A percentile compares a stretch with the other conserved stretches of the same genome.
Evolutionary conservation across 2,329 filamentous ascomycete species (phyloP).

Genomic region (Aspergillus neotritici): DNA sequence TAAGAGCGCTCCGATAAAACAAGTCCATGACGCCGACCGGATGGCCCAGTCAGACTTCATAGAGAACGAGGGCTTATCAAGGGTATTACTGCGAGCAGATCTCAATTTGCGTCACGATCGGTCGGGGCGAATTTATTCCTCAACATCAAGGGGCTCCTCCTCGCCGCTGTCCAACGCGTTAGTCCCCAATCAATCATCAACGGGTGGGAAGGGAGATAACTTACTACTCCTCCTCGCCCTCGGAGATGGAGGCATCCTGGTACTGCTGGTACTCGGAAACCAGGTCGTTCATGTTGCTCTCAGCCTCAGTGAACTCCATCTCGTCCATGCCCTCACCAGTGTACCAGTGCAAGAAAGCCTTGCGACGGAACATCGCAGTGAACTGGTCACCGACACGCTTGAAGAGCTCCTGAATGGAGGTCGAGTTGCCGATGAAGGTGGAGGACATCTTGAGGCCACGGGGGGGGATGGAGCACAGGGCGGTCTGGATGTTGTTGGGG

Average conservation of each 20-base stretch:
- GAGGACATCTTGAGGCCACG: constrained; percentile 98
- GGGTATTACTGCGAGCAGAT: constrained; percentile 35
- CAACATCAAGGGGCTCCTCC: constrained; percentile 67
- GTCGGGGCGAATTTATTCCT: constrained; percentile 54
- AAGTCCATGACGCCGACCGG: constrained; percentile 22
- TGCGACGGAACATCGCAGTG: constrained; percentile 99
- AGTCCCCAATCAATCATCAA: constrained; percentile 10
- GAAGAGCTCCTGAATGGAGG: constrained; percentile 99
- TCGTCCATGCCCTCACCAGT: constrained; percentile 99
- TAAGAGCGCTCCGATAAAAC: constrained; percentile 36
- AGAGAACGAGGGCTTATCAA: constrained; percentile 30
- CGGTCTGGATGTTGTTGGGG: constrained; percentile 99
- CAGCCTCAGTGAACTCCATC: constrained; percentile 99
- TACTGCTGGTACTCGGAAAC: constrained; percentile 99
- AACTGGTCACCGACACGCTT: constrained; percentile 99
- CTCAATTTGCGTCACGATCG: constrained; percentile 21
- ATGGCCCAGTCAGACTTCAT: constrained; percentile 19
- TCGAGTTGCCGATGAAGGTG: constrained; percentile 98
- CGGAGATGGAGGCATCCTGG: constrained; percentile 96
- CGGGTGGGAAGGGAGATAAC: constrained; percentile 10
- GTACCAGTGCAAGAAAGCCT: constrained; percentile 99
- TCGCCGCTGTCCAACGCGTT: constrained; percentile 51
- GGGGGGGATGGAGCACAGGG: constrained; percentile 96
- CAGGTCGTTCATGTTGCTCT: constrained; percentile 99
- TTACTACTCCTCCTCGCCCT: constrained; percentile 90